Base-by-base conservation (phyloP, 306 rosid species). In the Trifolium fragiferum region DNA sequence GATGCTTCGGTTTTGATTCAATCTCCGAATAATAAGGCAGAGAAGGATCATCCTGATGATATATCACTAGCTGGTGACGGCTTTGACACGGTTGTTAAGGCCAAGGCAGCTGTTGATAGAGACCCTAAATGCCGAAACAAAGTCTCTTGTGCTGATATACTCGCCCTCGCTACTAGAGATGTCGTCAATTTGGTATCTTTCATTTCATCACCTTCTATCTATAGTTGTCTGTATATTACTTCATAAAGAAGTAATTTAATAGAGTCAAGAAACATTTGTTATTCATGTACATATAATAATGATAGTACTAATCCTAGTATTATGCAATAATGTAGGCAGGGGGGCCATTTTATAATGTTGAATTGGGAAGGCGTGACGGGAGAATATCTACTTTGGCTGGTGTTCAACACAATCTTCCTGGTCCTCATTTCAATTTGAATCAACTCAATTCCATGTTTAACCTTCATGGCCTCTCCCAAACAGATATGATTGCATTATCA, bases 111-210 rank as follows among this genome's bases (percentile, higher is more conserved):
- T 1, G 91, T 94, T 32, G 97, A 92, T 54, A 76, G 79, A 0
- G 86, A 78, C 23, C 76, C 86, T 49, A 35, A 14, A 1, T 94
- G 99, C 78, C 62, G 78, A 51, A 83, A 92, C 82, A 87, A 84
- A 82, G 97, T 94, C 32, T 94, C 97, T 7, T 94, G 99, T 75
- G 97, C 99, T 70, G 97, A 92, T 66, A 90, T 94, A 7, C 85
- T 94, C 6, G 96, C 99, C 68, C 68, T 94, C 20, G 97, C 99
- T 23, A 80, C 99, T 15, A 91, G 99, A 58, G 97, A 94, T 83
- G 93, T 87, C 4, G 61, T 94, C 2, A 83, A 40, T 66, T 80
- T 94, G 96, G 97, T 93, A 66, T 10, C 13, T 14, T 23, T 72
- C 7, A 35, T 80, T 25, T 54, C 77, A 57, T 37, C 41, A 33